Evolutionary conservation across 768 basidiomycete genomes (phyloP), one percentile per base, ranked within the genome.

Genomic region (Termitomyces sp.): DNA sequence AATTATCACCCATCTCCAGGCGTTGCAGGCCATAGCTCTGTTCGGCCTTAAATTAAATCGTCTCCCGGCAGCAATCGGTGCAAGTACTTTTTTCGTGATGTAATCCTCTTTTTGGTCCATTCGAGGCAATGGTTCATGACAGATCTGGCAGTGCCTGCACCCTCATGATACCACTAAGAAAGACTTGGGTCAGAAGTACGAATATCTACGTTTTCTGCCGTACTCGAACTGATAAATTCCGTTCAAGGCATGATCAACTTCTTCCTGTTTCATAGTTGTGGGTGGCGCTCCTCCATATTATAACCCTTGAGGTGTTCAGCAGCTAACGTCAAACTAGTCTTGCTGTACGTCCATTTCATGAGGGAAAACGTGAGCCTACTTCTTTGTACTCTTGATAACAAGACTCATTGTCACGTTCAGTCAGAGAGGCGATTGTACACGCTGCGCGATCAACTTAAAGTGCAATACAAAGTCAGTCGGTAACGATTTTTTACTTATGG

Each of bases 321-420:
- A 11, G 22, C 54, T 52, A 53, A 66, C 63, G 60, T 65, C 55
- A 33, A 65, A 49, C 46, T 69, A 84, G 75, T 95, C 70, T 72
- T 96, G 59, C 81, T 94, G 20, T 92, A 88, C 66, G 81, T 89
- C 3, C 84, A 86, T 68, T 87, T 85, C 61, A 81, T 80, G 73
- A 76, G 80, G 47, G 86, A 87, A 70, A 80, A 72, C 45, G 84
- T 82, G 61, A 63, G 81, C 22, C 50, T n/a, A 45, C n/a, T 35
- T 18, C 35, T 18, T 57, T 46, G 10, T 20, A 43, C 28, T 14
- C 22, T 49, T 22, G 2, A 10, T 11, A 22, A 46, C n/a, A 20
- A 30, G 38, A 20, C 13, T 41, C 4, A 52, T 20, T 14, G 26
- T 28, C 7, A 20, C 5, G 11, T 30, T 20, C 78, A 92, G 78